Evolutionary conservation across 2,329 filamentous ascomycete species (phyloP).

Genomic region (Ophiostoma sp.): DNA sequence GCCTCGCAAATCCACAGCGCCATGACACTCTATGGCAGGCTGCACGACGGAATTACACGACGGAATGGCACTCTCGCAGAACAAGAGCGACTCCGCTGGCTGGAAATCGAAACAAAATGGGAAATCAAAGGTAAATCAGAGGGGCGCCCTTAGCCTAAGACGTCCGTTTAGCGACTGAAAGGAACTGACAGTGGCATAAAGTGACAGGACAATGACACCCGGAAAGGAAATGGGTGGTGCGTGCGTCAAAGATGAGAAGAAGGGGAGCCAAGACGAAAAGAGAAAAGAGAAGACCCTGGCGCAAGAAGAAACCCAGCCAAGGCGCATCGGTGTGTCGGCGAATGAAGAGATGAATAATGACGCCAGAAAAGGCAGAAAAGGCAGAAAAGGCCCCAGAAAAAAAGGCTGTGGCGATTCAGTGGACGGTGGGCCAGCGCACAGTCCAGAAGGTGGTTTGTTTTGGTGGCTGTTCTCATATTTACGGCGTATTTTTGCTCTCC

Average conservation of each 20-base stretch:
- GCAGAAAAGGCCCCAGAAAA: background rate
- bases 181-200: background rate
- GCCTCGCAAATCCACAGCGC: background rate
- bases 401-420: background rate
- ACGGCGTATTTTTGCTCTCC: background rate
- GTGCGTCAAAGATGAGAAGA: background rate
- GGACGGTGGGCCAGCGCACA: background rate
- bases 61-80: background rate
- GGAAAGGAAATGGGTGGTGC: slow-evolving; percentile 1
- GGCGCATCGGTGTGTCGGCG: slow-evolving; percentile 18
- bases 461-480: slow-evolving; percentile 14
- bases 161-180: background rate
- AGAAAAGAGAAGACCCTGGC: background rate
- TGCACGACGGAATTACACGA: background rate
- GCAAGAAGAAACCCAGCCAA: slow-evolving; percentile 2
- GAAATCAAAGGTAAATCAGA: background rate
- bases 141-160: background rate
- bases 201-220: slow-evolving; percentile 7
- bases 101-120: background rate
- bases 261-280: background rate
- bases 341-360: background rate
- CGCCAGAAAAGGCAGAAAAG: background rate
- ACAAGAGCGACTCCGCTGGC: background rate
- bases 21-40: background rate
- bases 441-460: slow-evolving; percentile 4